Percentiles rank a stretch among this genome's conserved stretches.
These are phyloP conservation scores for Lentinula boryana DNA, from an alignment of 768 basidiomycete species.

Conservation along the genomic window DNA sequence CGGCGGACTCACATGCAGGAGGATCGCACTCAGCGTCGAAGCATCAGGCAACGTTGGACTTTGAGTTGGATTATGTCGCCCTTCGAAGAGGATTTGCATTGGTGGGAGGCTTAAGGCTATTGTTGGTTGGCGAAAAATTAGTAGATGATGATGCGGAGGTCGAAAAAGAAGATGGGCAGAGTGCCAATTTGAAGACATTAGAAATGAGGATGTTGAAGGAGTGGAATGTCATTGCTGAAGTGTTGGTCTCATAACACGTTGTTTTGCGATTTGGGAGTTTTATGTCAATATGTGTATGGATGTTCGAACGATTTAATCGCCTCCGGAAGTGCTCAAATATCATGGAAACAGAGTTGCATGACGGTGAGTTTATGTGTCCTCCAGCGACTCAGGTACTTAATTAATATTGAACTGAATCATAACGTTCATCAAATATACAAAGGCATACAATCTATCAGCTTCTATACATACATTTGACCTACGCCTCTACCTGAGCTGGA, in stretches of 20 bases:
- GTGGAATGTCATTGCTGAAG: slow-evolving; percentile 65
- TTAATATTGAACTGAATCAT: neutral
- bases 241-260: slow-evolving; percentile 44
- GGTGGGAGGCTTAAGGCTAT: slow-evolving; percentile 66
- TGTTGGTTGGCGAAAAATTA: slow-evolving; percentile 54
- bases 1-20: slow-evolving; percentile 11
- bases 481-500: neutral
- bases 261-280: neutral
- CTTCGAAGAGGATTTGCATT: slow-evolving; percentile 51
- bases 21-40: slow-evolving; percentile 11
- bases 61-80: slow-evolving; percentile 60
- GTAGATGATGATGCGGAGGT: slow-evolving; percentile 31
- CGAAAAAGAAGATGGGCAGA: too few species aligned
- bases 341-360: too few species aligned
- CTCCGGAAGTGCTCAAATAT: too few species aligned
- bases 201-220: slow-evolving; percentile 55
- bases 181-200: neutral
- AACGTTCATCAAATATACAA: neutral
- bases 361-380: neutral
- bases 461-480: neutral
- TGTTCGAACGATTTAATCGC: too few species aligned
- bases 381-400: too few species aligned
- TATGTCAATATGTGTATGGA: too few species aligned
- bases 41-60: slow-evolving; percentile 44
- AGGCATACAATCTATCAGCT: neutral